Evolutionary conservation across 2,329 filamentous ascomycete genomes (phyloP), one percentile per base, ranked within the genome.

Genomic region (Emericellopsis atlantica): DNA sequence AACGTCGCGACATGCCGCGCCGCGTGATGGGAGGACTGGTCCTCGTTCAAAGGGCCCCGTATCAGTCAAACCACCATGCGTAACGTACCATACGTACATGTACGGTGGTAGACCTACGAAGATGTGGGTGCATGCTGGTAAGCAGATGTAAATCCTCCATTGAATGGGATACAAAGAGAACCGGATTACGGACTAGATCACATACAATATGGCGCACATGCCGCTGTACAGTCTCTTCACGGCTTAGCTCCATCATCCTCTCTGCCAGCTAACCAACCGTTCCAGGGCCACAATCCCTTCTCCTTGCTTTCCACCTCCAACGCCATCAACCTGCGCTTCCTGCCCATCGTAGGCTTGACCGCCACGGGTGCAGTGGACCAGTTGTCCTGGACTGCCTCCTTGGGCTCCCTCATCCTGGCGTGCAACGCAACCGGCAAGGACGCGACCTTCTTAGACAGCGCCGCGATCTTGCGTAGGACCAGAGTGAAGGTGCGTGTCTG

Each of bases 401-500:
- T 41, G 8, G 34, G 11, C 2, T 41, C 35, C 34, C 37, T 26
- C 22, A 32, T 29, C 4, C 26, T 37, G 7, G n/a, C 31, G 16
- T 14, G 5, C 7, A 14, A 33, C 31, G 29, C 32, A 14, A 21
- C 36, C 11, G 11, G 35, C 29, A 10, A 38, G 16, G 15, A 4
- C 29, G 24, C 39, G 24, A 18, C 24, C 16, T 7, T 12, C 37
- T 29, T 18, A 5, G 24, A 15, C 32, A 6, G 33, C 22, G 37
- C 33, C 9, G 39, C 44, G 22, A 8, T 26, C 32, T 51, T 52
- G 40, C 49, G 46, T 21, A 54, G 29, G 18, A 58, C 40, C 4
- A 49, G 36, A 43, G 59, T 53, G 36, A 62, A 65, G 16, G 55
- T 54, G 22, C 60, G 56, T 6, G 61, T 66, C 41, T 71, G 67